Percentiles rank a stretch among this genome's conserved stretches.
Evolutionary conservation across 345 rosid species (phyloP).

Genomic region (Cardamine chenopodiifolia): DNA sequence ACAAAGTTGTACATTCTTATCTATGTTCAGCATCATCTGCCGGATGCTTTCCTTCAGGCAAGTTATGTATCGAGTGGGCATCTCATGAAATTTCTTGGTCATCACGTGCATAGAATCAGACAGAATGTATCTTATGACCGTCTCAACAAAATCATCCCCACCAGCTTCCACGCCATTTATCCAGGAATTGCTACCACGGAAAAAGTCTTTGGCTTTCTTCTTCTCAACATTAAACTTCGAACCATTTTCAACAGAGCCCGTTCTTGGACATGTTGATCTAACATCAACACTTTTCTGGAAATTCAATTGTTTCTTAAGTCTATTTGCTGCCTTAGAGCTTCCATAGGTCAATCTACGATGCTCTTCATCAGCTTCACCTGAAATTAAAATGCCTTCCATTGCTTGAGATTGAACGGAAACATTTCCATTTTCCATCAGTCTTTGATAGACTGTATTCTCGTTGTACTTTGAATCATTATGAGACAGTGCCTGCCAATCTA

Average conservation of each 20-base stretch:
- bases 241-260: conserved; percentile 69
- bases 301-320: conserved; percentile 70
- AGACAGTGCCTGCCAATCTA: conserved; percentile 75
- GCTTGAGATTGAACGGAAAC: conserved; percentile 61
- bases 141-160: conserved; percentile 77
- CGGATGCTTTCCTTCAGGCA: conserved; percentile 75
- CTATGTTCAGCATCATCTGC: conserved; percentile 68
- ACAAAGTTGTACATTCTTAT: conserved; percentile 57
- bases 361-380: conserved; percentile 52
- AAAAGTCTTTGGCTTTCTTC: conserved; percentile 61
- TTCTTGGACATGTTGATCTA: conserved; percentile 66
- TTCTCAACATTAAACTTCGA: conserved; percentile 63
- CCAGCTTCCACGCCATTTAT: conserved; percentile 60
- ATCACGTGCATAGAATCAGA: conserved; percentile 72
- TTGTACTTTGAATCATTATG: conserved; percentile 72
- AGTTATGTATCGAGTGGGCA: conserved; percentile 63
- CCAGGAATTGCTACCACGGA: conserved; percentile 60
- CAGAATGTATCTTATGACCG: conserved; percentile 62
- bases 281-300: conserved; percentile 64
- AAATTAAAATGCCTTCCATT: conserved; percentile 49
- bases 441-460: conserved; percentile 65
- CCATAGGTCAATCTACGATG: conserved; percentile 52
- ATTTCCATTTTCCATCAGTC: conserved; percentile 68
- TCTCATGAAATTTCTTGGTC: conserved; percentile 79
- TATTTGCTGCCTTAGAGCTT: conserved; percentile 57